Evolutionary conservation across 2,329 filamentous ascomycete species (phyloP).

Genomic region (Leptodontidium sp.): DNA sequence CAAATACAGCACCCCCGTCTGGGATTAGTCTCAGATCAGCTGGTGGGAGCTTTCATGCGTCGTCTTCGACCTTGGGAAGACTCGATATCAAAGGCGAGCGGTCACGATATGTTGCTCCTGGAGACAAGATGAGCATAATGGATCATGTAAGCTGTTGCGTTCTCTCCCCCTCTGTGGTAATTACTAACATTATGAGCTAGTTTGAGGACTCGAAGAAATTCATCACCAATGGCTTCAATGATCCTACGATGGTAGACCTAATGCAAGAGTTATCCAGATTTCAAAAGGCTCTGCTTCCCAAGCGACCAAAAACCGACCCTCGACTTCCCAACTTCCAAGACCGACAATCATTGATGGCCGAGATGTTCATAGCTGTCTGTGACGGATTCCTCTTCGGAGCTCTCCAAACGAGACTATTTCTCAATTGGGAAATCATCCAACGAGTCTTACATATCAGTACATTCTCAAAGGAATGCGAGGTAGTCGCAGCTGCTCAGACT

Average conservation of each 20-base stretch:
- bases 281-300: constrained; percentile 28
- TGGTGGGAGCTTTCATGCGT: background rate
- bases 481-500: constrained; percentile 21
- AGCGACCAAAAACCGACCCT: background rate
- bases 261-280: constrained; percentile 32
- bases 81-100: constrained; percentile 28
- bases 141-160: constrained; percentile 28
- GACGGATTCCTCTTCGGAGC: constrained; percentile 18
- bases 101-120: constrained; percentile 29
- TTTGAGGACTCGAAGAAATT: constrained; percentile 33
- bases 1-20: background rate
- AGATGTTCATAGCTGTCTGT: constrained; percentile 35
- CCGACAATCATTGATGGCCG: constrained; percentile 21
- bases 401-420: constrained; percentile 29
- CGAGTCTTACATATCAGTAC: constrained; percentile 37
- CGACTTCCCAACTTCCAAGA: constrained; percentile 4
- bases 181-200: constrained; percentile 24
- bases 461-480: constrained; percentile 28
- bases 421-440: constrained; percentile 33
- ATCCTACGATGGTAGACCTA: constrained; percentile 22
- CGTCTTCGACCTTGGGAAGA: constrained; percentile 21
- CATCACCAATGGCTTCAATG: constrained; percentile 29
- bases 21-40: too few species aligned
- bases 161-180: too few species aligned
- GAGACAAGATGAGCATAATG: constrained; percentile 34